phyloP scores from a whole-genome alignment of 2,329 filamentous ascomycete species.

The Colletotrichum sp. region DNA sequence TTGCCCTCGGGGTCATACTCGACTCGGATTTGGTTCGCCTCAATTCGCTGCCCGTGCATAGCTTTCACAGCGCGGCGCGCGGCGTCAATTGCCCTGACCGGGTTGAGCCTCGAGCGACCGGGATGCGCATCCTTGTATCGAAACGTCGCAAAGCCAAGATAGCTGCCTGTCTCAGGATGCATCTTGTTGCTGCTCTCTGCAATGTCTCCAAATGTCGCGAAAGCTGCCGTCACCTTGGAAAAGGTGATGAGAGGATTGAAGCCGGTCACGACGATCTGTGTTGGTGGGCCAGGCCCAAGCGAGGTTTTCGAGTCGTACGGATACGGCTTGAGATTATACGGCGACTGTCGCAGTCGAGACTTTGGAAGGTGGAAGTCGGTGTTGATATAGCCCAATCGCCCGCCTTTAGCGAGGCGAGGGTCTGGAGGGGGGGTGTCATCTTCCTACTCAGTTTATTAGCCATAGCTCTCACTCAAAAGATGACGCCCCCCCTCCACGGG shows the following conservation, averaged over 20 bases:
- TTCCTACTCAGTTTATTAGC: constrained; percentile 72
- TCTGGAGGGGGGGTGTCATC: constrained; percentile 82
- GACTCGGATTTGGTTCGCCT: constrained; percentile 77
- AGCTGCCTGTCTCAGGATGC: constrained; percentile 92
- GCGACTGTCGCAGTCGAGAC: constrained; percentile 72
- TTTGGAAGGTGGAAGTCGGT: constrained; percentile 74
- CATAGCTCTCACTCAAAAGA: constrained; percentile 57
- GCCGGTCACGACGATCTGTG: constrained; percentile 92
- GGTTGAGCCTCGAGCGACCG: constrained; percentile 53
- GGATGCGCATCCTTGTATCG: constrained; percentile 79
- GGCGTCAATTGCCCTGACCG: constrained; percentile 76
- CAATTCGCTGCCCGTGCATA: constrained; percentile 81
- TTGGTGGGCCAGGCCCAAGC: constrained; percentile 86
- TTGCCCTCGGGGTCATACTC: constrained; percentile 89
- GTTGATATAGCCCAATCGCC: constrained; percentile 70
- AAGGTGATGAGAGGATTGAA: constrained; percentile 91
- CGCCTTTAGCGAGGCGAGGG: constrained; percentile 78
- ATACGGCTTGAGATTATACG: constrained; percentile 84
- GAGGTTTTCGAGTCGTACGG: constrained; percentile 82
- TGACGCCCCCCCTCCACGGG: constrained; percentile 63
- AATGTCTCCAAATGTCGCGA: constrained; percentile 85
- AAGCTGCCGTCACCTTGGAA: constrained; percentile 76
- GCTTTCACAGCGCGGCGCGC: constrained; percentile 81
- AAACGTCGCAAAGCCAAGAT: constrained; percentile 91
- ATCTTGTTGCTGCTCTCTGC: constrained; percentile 92